Evolutionary conservation across 495 filamentous ascomycete species (phyloP).

Genomic region (Trichoderma virens): DNA sequence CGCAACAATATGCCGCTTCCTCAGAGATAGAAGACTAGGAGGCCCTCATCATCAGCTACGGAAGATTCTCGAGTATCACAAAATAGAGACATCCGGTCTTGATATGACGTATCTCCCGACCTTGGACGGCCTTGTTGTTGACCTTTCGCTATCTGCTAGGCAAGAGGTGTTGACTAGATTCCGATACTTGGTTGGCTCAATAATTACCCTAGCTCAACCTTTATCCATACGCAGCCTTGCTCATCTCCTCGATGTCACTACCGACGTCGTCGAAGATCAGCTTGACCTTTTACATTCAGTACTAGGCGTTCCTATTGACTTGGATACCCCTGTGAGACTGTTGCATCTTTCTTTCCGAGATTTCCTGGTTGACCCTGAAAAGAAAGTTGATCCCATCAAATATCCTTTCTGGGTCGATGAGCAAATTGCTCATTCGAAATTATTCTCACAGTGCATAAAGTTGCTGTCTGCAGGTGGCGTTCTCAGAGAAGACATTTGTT

Average conservation of each 20-base stretch:
- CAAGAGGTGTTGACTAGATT: neutral
- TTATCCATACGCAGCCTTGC: slow-evolving; percentile 15
- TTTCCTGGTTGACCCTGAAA: slow-evolving; percentile 18
- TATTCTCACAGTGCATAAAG: slow-evolving; percentile 22
- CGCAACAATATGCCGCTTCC: slow-evolving; percentile 34
- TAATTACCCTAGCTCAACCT: slow-evolving; percentile 19
- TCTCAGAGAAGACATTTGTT: slow-evolving; percentile 18
- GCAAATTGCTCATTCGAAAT: slow-evolving; percentile 7
- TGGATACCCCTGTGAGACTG: slow-evolving; percentile 16
- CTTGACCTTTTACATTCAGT: slow-evolving; percentile 26
- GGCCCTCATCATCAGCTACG: slow-evolving; percentile 15
- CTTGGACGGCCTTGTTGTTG: slow-evolving; percentile 19
- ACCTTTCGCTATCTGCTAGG: slow-evolving; percentile 12
- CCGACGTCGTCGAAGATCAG: slow-evolving; percentile 11
- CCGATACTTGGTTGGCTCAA: slow-evolving; percentile 23
- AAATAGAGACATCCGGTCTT: slow-evolving; percentile 20
- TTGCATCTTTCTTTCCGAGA: slow-evolving; percentile 25
- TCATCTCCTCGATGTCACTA: slow-evolving; percentile 10
- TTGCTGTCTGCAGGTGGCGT: slow-evolving; percentile 15
- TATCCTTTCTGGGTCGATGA: slow-evolving; percentile 24
- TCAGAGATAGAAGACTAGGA: slow-evolving; percentile 17
- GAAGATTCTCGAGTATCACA: slow-evolving; percentile 22
- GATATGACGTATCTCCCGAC: slow-evolving; percentile 29
- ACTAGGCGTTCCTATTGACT: slow-evolving; percentile 17
- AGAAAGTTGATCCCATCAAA: slow-evolving; percentile 6